Conservation (phyloP, 2,329 filamentous ascomycete genomes). For the Diaporthe longicolla region DNA sequence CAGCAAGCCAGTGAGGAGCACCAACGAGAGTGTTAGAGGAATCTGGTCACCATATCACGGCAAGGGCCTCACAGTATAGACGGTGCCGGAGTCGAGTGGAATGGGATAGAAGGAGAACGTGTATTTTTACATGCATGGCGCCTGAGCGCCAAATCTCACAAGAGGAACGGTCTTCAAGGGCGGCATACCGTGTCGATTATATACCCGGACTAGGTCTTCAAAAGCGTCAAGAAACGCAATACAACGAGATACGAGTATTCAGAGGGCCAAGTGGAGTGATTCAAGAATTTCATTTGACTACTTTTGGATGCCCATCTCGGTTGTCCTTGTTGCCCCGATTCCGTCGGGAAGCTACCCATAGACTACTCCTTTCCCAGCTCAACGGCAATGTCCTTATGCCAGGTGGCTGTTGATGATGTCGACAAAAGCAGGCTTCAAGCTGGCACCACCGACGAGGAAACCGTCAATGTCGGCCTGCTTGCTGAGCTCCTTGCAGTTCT, state of each 20-base stretch:
- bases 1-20: conserved; percentile 75
- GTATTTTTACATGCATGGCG: conserved; percentile 14
- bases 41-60: conserved; percentile 81
- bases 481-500: conserved; percentile 95
- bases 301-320: conserved; percentile 27
- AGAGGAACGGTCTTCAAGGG: not conserved
- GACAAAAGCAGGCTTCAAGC: conserved; percentile 91
- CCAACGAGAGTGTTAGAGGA: conserved; percentile 76
- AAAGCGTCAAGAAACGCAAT: conserved; percentile 7
- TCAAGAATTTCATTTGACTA: conserved; percentile 20
- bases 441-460: conserved; percentile 96
- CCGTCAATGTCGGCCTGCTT: conserved; percentile 97
- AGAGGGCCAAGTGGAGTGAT: not conserved
- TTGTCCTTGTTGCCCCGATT: not conserved
- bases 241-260: not conserved
- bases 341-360: not conserved
- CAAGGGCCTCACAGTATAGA: conserved; percentile 67
- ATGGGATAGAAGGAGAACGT: not conserved
- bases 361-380: conserved; percentile 7
- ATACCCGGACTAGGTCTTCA: conserved; percentile 29
- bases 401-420: conserved; percentile 72
- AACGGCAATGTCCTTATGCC: not conserved
- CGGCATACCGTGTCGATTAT: conserved; percentile 18
- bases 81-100: not conserved
- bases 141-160: not conserved